Evolutionary conservation across 192 early-diverging fungal species (phyloP).

Genomic region (Podila epicladia): DNA sequence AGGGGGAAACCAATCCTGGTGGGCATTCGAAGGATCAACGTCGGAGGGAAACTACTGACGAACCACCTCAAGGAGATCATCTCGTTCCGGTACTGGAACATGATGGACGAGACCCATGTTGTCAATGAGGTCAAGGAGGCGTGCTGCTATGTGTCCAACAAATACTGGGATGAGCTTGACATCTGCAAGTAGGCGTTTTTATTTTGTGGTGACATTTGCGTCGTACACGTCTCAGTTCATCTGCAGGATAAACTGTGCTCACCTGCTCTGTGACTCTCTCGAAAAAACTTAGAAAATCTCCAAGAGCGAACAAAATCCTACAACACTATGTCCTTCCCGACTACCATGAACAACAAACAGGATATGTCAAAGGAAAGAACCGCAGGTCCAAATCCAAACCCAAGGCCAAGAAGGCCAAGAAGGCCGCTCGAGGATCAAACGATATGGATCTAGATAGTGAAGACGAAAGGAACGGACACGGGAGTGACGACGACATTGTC

Average conservation of each 20-base stretch:
- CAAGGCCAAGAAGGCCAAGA: conserved; percentile 1
- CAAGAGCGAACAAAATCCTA: conserved; percentile 58
- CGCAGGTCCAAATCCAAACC: background rate
- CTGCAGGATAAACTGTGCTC: too few relatives aligned
- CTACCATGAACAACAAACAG: conserved; percentile 58
- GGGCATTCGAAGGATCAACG: conserved; percentile 77
- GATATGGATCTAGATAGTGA: conserved; percentile 13
- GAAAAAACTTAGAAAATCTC: conserved; percentile 46
- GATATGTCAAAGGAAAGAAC: conserved; percentile 60
- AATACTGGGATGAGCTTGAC: conserved; percentile 73
- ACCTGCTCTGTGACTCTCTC: too few relatives aligned
- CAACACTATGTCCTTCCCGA: conserved; percentile 78
- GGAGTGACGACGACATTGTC: background rate
- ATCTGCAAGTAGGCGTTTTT: conserved; percentile 59
- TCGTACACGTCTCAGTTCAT: too few relatives aligned
- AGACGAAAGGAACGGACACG: background rate
- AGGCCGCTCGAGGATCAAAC: background rate
- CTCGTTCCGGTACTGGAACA: conserved; percentile 92
- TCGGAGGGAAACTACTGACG: conserved; percentile 88
- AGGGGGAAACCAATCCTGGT: conserved; percentile 60
- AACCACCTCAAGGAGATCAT: conserved; percentile 92
- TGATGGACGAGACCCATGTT: conserved; percentile 94
- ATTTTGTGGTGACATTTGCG: background rate
- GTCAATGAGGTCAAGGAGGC: conserved; percentile 86
- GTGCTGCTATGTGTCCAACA: conserved; percentile 81